Base-by-base conservation (phyloP, 2,329 filamentous ascomycete species). In the Chaetomium strumarium region DNA sequence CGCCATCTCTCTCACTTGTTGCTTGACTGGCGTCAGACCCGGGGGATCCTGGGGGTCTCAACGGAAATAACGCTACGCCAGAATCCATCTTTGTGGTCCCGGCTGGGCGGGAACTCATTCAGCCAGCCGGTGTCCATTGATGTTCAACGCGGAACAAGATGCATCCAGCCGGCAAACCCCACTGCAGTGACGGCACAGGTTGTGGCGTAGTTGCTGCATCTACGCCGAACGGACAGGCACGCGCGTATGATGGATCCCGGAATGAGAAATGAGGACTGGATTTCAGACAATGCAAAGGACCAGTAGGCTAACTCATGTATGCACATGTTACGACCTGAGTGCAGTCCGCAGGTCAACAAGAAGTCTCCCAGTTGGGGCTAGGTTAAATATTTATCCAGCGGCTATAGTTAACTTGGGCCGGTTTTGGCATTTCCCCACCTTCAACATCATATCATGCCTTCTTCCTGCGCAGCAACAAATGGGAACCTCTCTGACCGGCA, bases 301-400 rank as follows among this genome's bases (percentile, higher is more conserved):
- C 24, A 24, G 7, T 24, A 4, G 4, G 24, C 24, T 24, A 24
- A 4, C 4, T 7, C 7, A 4, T 24, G 24, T 7, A 24, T 7
- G 24, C 4, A 24, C n/a, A n/a, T n/a, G n/a, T n/a, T n/a, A n/a
- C n/a, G n/a, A n/a, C n/a, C n/a, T n/a, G n/a, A n/a, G n/a, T n/a
- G n/a, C n/a, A n/a, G n/a, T n/a, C n/a, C n/a, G n/a, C n/a, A n/a
- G n/a, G n/a, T n/a, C n/a, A n/a, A n/a, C n/a, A n/a, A n/a, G n/a
- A n/a, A n/a, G n/a, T 24, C 24, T 7, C 7, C 24, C 7, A 7
- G 4, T 24, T 7, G 24, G 7, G 37, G 19, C 17, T 36, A 41
- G 49, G 36, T 29, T 51, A 51, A 51, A 51, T 30, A 46, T 51
- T 51, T 36, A 51, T 46, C 49, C 42, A 46, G 20, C 12, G 34